Evolutionary conservation across 2,329 filamentous ascomycete species (phyloP), one percentile per base, ranked within the genome.

Genomic region (Aspergillus eucalypticola): DNA sequence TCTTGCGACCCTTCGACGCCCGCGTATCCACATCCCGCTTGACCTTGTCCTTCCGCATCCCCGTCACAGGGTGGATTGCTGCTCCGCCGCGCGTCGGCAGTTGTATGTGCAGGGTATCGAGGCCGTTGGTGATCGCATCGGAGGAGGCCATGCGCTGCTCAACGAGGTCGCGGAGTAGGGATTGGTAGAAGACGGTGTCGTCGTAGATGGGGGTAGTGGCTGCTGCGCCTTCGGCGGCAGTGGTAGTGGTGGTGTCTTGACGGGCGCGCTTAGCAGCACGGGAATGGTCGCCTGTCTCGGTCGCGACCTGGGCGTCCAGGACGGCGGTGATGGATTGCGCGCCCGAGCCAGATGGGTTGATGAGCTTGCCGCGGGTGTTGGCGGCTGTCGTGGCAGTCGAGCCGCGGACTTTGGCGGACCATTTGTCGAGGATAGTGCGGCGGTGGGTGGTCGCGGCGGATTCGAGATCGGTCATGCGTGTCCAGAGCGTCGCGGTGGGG

Each of bases 131-230:
- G 67, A 70, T 73, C 60, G 66, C 73, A 48, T 78, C 76, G 17
- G 78, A 73, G 54, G 92, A 90, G 0, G 87, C 83, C 67, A 90
- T 90, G 61, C 94, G 89, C 74, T 96, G 91, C 72, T 96, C 92
- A 8, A 99, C 90, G 1, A 99, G 87, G 71, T 96, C 92, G 74
- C 96, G 96, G 27, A 99, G 86, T 2, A 99, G 84, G 13, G 95
- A 81, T 74, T 96, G 92, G 78, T 99, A 99, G 76, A 98, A 97
- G 73, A 96, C 88, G 10, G 91, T 91, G 69, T 99, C 95, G 73
- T 98, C 94, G 79, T 95, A 99, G 67, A 96, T 87, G 76, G 73
- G 69, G 11, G 32, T 35, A 3, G 32, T 35, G 11, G 32, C 11
- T 29, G 8, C 27, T 29, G 8, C 27, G 8, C 27, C 49, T 3